phyloP scores from a whole-genome alignment of 352 stramenopile species.

The Globisporangium irregulare region DNA sequence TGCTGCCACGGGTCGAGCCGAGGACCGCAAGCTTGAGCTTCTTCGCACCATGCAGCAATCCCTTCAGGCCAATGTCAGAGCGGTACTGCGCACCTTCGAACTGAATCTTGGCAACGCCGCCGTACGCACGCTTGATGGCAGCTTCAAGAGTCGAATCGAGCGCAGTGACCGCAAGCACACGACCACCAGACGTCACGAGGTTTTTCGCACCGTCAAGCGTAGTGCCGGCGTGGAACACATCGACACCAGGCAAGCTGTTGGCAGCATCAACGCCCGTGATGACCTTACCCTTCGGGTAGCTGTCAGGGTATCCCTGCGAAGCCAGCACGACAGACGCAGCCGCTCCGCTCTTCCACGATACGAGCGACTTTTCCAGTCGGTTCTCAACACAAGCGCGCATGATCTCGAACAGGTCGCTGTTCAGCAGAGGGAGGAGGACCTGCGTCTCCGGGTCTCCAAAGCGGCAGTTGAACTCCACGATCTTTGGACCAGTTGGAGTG shows the following conservation, averaged over 20 bases:
- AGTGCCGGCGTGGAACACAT: constrained; percentile 99
- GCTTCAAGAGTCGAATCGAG: constrained; percentile 86
- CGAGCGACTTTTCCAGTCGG: constrained; percentile 82
- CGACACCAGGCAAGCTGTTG: constrained; percentile 82
- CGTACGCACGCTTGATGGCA: constrained; percentile 92
- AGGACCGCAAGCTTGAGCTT: constrained; percentile 92
- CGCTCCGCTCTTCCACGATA: constrained; percentile 87
- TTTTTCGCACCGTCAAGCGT: constrained; percentile 50
- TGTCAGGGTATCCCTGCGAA: constrained; percentile 97
- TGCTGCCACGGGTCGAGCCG: constrained; percentile 95
- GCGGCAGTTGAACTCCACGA: constrained; percentile 99
- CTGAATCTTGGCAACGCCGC: constrained; percentile 80
- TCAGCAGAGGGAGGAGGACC: constrained; percentile 96
- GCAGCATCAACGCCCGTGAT: constrained; percentile 93
- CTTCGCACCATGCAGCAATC: constrained; percentile 86
- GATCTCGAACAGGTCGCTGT: constrained; percentile 98
- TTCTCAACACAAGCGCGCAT: constrained; percentile 95
- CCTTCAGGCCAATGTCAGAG: constrained; percentile 96
- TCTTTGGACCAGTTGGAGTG: constrained; percentile 85
- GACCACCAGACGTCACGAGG: constrained; percentile 93
- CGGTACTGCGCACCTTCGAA: constrained; percentile 95
- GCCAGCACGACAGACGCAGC: constrained; percentile 97
- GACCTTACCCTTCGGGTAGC: constrained; percentile 96
- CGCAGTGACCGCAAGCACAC: constrained; percentile 97
- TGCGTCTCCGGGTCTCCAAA: constrained; percentile 99